Evolutionary conservation across 345 rosid genomes (phyloP).

Genomic region (Euclidium syriacum): DNA sequence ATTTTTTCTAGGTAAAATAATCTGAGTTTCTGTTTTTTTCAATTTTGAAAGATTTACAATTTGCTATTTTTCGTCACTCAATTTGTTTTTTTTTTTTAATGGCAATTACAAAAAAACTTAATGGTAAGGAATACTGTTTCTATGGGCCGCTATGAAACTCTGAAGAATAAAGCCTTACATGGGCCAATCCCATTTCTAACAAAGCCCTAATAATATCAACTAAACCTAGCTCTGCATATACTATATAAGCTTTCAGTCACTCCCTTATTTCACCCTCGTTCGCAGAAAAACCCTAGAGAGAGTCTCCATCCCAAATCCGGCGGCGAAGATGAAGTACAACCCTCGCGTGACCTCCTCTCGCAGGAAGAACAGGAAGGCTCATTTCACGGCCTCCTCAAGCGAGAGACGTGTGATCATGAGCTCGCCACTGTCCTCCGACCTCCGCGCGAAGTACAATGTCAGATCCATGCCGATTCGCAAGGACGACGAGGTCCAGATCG

Average conservation of each 20-base stretch:
- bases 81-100: no score
- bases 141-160: no score
- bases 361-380: constrained; percentile 80
- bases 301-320: background rate
- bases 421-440: constrained; percentile 59
- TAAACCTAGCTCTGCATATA: constrained; percentile 11
- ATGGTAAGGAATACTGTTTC: no score
- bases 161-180: background rate
- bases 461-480: constrained; percentile 78
- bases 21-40: no score
- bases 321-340: constrained; percentile 67
- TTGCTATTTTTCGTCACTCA: no score
- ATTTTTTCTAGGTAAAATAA: no score
- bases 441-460: constrained; percentile 74
- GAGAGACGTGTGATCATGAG: constrained; percentile 73
- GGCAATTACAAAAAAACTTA: no score
- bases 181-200: background rate
- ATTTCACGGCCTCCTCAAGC: constrained; percentile 66
- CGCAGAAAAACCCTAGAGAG: constrained; percentile 23
- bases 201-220: constrained; percentile 1
- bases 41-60: no score
- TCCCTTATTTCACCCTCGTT: background rate
- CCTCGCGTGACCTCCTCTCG: constrained; percentile 69
- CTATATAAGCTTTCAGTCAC: background rate
- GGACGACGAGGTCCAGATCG: constrained; percentile 81